These are phyloP conservation scores for Aureobasidium namibiae DNA, from an alignment of 2,329 filamentous ascomycete genomes.

Conservation along the genomic window DNA sequence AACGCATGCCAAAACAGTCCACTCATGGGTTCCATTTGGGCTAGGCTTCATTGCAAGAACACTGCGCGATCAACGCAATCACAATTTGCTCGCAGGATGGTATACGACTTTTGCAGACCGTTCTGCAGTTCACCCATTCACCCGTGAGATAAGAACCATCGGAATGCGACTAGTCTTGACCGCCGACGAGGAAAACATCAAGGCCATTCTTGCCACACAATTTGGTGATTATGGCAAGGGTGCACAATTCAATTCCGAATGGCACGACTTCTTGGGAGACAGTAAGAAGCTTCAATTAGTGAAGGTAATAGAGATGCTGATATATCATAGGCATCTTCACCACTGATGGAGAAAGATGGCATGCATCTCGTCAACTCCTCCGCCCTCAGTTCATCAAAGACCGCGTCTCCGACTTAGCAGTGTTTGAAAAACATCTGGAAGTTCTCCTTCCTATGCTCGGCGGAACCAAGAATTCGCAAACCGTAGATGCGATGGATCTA, in stretches of 20 bases:
- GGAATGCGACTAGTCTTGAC: conserved; percentile 63
- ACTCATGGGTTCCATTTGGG: conserved; percentile 39
- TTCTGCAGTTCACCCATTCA: conserved; percentile 40
- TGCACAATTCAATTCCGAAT: conserved; percentile 62
- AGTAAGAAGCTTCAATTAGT: conserved; percentile 50
- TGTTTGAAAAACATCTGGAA: conserved; percentile 72
- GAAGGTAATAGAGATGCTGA: conserved; percentile 7
- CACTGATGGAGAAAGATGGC: conserved; percentile 74
- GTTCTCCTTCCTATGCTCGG: conserved; percentile 60
- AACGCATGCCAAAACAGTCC: conserved; percentile 34
- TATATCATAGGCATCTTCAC: conserved; percentile 45
- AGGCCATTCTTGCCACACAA: conserved; percentile 79
- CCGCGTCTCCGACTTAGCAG: conserved; percentile 70
- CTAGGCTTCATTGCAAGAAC: conserved; percentile 56
- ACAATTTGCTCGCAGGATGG: conserved; percentile 59
- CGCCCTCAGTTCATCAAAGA: conserved; percentile 82
- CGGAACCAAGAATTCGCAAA: conserved; percentile 28
- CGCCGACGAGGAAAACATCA: conserved; percentile 80
- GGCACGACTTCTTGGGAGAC: conserved; percentile 66
- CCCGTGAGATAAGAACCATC: conserved; percentile 50
- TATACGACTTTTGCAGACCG: conserved; percentile 39
- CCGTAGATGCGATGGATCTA: conserved; percentile 64
- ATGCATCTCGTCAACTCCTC: conserved; percentile 70
- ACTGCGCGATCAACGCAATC: conserved; percentile 36
- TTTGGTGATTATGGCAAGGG: conserved; percentile 83